These are phyloP conservation scores for Oryza glaberrima DNA, from an alignment of 176 grass and related monocot species.

Conservation along the genomic window DNA sequence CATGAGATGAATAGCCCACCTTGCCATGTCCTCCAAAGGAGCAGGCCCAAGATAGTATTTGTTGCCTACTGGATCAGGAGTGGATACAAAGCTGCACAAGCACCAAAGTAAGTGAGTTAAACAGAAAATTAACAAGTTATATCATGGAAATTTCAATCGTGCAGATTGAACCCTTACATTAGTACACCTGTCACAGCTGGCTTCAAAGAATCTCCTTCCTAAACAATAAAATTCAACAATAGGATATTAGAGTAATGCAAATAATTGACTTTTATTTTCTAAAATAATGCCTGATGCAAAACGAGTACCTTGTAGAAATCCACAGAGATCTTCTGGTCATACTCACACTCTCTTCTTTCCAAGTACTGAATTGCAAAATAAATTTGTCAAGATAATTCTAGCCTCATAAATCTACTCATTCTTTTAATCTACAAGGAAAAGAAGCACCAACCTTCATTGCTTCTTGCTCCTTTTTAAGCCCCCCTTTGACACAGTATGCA, in stretches of 20 bases:
- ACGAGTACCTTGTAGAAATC: conserved; percentile 77
- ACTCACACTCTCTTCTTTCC: conserved; percentile 91
- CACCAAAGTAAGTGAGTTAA: conserved; percentile 27
- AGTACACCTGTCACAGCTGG: conserved; percentile 61
- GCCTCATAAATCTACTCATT: not conserved
- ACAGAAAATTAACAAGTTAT: conserved; percentile 12
- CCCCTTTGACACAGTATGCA: conserved; percentile 86
- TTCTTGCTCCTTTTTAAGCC: conserved; percentile 63
- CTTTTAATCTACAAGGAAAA: not conserved
- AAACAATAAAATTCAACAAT: conserved; percentile 6
- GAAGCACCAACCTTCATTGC: conserved; percentile 71
- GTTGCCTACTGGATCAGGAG: conserved; percentile 74
- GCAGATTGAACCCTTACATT: conserved; percentile 58
- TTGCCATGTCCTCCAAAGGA: conserved; percentile 85
- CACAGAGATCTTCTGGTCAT: conserved; percentile 76
- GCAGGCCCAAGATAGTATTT: conserved; percentile 94
- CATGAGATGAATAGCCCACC: conserved; percentile 37
- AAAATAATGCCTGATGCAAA: not conserved
- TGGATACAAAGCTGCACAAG: conserved; percentile 67
- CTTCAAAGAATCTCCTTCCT: conserved; percentile 73
- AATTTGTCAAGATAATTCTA: conserved; percentile 21
- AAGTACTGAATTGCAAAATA: conserved; percentile 68
- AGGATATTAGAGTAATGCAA: conserved; percentile 20
- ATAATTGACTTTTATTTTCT: not conserved
- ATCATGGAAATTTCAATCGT: not conserved